Base-by-base conservation (phyloP, 129 eudicot genomes). In the Erigeron canadensis region DNA sequence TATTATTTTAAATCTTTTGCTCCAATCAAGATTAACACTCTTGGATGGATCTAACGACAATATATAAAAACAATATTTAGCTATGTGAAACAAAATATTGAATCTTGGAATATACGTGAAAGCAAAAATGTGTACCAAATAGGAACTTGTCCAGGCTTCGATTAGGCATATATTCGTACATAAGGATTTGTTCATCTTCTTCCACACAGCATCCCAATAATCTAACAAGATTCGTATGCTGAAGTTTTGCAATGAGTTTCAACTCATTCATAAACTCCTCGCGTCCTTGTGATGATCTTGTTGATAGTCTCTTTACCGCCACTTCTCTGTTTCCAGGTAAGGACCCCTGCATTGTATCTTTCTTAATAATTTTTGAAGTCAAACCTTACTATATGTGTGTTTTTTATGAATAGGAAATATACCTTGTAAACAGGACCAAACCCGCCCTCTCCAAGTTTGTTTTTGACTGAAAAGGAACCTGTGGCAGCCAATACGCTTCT, bases 361-460 rank as follows among this genome's bases (percentile, higher is more conserved):
- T 75, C 42, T 45, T 67, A 8, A 46, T 65, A 46, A 34, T 43
- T 65, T 61, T 16, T 45, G 46, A 13, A 28, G 3, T 28, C 43
- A 43, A 1, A 73, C 10, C 18, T 9, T 41, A 63, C 48, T 47
- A 45, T 73, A 63, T 62, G 34, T 38, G 17, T 3, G 6, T 73
- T 44, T 44, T 28, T 28, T 1, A 28, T 28, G 34, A 28, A 28
- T 28, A 28, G 34, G 34, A 28, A 28, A 28, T 28, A 28, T 58
- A 73, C 79, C 83, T 79, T 79, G 78, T 73, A 79, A 73, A 80
- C 84, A 75, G 80, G 67, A 65, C 84, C 84, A 70, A 75, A 75
- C 18, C 84, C 81, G 48, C 81, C 81, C 70, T 75, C 81, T 55
- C 81, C 84, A 47, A 81, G 84, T 65, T 56, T 76, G 66, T 64